These are phyloP conservation scores for Madurella fahalii DNA, from an alignment of 2,329 filamentous ascomycete species.

Conservation along the genomic window DNA sequence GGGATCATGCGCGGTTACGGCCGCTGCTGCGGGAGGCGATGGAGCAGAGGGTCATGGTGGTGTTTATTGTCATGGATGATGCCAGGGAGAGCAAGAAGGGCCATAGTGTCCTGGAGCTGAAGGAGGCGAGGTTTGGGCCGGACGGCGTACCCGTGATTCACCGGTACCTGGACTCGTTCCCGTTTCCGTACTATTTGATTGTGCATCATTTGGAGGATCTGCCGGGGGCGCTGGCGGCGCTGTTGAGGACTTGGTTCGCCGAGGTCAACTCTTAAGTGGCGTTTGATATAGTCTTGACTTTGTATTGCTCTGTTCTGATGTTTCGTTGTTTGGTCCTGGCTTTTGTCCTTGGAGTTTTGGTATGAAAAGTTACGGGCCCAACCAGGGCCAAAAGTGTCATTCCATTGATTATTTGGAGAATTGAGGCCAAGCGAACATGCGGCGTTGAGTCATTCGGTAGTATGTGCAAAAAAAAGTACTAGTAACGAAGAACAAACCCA, in stretches of 20 bases:
- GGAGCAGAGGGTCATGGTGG: constrained; percentile 94
- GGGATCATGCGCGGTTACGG: constrained; percentile 76
- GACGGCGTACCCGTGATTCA: constrained; percentile 72
- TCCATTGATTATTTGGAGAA: too few species aligned
- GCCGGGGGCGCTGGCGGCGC: constrained; percentile 78
- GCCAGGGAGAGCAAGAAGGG: constrained; percentile 45
- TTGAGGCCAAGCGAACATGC: too few species aligned
- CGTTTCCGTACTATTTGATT: constrained; percentile 94
- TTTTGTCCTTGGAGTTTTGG: neutral
- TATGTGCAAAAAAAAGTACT: too few species aligned
- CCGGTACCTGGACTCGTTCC: constrained; percentile 91
- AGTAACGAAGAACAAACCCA: too few species aligned
- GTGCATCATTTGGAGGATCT: constrained; percentile 89
- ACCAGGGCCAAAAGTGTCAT: too few species aligned
- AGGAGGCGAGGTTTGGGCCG: constrained; percentile 71
- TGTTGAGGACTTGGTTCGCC: constrained; percentile 94
- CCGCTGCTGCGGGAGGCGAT: constrained; percentile 80
- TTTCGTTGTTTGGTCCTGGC: neutral
- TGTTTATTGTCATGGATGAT: constrained; percentile 93
- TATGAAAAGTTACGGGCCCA: too few species aligned
- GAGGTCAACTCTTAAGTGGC: constrained; percentile 49
- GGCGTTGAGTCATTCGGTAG: too few species aligned
- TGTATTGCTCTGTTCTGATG: neutral
- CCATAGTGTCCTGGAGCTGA: constrained; percentile 78
- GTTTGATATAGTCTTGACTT: neutral